Conservation (phyloP, 176 grass and related monocot species). For the Pontederia crassipes region DNA sequence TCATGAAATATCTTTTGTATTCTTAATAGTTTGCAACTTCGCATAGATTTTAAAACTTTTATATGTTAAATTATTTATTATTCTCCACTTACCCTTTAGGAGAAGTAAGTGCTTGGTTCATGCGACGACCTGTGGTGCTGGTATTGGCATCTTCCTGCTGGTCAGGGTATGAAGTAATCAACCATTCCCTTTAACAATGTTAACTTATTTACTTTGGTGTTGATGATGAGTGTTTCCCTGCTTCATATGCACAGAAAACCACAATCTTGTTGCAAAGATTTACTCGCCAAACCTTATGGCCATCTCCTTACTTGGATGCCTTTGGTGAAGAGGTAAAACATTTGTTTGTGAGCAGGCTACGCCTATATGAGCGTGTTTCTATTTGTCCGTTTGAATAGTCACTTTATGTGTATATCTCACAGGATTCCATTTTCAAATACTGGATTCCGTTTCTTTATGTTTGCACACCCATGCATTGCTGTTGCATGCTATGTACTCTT, state of each 20-base stretch:
- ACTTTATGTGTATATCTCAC: no score
- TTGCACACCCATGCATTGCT: no score
- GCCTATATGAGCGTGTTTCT: not conserved
- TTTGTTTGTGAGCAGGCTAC: not conserved
- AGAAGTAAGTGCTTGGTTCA: slow-evolving; percentile 75
- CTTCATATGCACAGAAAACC: slow-evolving; percentile 61
- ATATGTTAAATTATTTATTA: slow-evolving; percentile 11
- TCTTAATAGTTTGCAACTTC: slow-evolving; percentile 9
- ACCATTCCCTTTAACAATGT: slow-evolving; percentile 6
- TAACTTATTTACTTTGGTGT: slow-evolving; percentile 14
- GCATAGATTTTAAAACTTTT: not conserved
- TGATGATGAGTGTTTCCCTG: slow-evolving; percentile 7
- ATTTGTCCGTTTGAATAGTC: not conserved
- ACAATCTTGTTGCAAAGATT: slow-evolving; percentile 90
- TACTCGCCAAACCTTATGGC: slow-evolving; percentile 73
- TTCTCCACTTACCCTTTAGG: slow-evolving; percentile 34
- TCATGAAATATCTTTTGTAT: slow-evolving; percentile 6
- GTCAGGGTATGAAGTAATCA: slow-evolving; percentile 61
- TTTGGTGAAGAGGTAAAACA: slow-evolving; percentile 95
- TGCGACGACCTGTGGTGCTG: slow-evolving; percentile 70
- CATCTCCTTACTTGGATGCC: slow-evolving; percentile 80
- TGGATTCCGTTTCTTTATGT: no score
- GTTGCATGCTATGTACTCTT: no score
- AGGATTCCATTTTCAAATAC: no score
- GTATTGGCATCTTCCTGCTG: slow-evolving; percentile 89